Evolutionary conservation across 257 asterid species (phyloP), one percentile per base, ranked within the genome.

Genomic region (Solanum clarkiae): DNA sequence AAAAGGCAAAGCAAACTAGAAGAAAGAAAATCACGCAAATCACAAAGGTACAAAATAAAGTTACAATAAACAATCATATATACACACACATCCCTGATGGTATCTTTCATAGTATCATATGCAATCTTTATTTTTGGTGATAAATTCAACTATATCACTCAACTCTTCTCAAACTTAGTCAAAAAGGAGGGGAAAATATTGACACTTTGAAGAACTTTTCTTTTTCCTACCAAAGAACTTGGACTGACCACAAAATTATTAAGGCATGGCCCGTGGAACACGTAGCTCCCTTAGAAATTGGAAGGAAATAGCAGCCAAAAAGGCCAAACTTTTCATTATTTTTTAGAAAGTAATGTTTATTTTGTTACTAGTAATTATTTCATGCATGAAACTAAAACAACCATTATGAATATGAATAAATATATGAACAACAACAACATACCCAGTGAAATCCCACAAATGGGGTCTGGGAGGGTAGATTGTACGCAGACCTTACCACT

Each of bases 101-200:
- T 69, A 86, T 49, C 87, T 68, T 32, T 66, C 75, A 16, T 68
- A 68, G 75, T 68, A 68, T 68, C 71, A 68, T 32, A 29, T 29
- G 12, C 71, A 68, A 80, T 42, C 85, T 86, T 86, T 85, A 57
- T 82, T 69, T 69, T 53, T 26, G 81, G 65, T 70, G 84, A 85
- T 85, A 40, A 77, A 11, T 24, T 81, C 82, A 82, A 62, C 82
- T 26, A 85, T 82, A 56, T 49, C 55, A 45, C 83, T 53, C 65
- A 51, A 77, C 71, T 22, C 70, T 54, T 55, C 15, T 81, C 57
- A 75, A 68, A 80, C 60, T 62, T 75, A 77, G 91, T 84, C 89
- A 86, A 88, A 88, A 88, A 77, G 82, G 45, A 5, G 13, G 8
- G 7, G 0, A 16, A 49, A 66, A 53, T 8, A 56, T 71, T 77